phyloP scores from a whole-genome alignment of 2,329 filamentous ascomycete species.

The Pyricularia pennisetigena region DNA sequence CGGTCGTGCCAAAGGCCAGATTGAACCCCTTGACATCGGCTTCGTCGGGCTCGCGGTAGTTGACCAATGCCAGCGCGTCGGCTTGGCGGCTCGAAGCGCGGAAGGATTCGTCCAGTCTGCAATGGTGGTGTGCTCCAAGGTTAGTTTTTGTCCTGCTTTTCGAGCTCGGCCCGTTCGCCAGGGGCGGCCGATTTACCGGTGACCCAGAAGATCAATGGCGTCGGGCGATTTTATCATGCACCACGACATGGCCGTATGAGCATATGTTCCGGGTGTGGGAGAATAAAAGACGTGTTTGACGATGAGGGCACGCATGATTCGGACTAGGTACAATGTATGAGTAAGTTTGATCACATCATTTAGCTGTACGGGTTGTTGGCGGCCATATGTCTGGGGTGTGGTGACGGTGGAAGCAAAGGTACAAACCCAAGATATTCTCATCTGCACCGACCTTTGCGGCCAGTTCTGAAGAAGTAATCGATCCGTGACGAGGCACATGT shows the following conservation, averaged over 20 bases:
- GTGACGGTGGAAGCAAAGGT: neutral
- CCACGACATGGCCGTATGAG: neutral
- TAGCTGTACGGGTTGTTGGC: neutral
- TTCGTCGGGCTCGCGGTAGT: neutral
- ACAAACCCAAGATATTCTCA: neutral
- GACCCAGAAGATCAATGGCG: neutral
- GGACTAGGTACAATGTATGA: neutral
- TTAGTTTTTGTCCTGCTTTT: too few relatives aligned
- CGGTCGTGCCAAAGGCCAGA: neutral
- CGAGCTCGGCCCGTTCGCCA: neutral
- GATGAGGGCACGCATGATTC: neutral
- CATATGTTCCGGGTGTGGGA: neutral
- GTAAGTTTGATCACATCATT: neutral
- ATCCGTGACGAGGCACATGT: neutral
- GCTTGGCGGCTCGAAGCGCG: neutral
- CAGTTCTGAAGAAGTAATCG: neutral
- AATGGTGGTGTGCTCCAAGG: too few relatives aligned
- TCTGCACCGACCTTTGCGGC: neutral
- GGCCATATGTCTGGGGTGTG: neutral
- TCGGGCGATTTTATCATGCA: neutral
- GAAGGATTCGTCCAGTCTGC: neutral
- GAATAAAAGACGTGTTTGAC: neutral
- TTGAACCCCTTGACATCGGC: neutral
- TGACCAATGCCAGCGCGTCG: neutral
- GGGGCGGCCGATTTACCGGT: neutral